Conservation (phyloP, 352 stramenopile genomes). For the Globisporangium cystogenes region DNA sequence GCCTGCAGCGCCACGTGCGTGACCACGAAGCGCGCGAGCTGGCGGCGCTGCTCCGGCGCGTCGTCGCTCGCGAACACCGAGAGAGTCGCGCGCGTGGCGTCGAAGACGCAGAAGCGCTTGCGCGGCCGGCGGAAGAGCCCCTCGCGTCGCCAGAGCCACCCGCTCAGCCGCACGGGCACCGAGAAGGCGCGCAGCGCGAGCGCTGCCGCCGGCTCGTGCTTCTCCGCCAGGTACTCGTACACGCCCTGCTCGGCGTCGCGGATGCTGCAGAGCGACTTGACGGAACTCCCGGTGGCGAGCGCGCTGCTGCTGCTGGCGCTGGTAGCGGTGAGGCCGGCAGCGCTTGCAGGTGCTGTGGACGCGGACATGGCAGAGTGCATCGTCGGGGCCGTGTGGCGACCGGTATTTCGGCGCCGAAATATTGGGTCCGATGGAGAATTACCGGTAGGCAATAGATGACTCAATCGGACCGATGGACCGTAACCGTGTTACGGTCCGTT, state of each 20-base stretch:
- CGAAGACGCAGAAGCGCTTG: conserved; percentile 58
- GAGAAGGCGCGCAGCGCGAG: conserved; percentile 5
- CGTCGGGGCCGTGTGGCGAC: too few species aligned
- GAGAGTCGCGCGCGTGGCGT: conserved; percentile 28
- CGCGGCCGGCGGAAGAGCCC: conserved; percentile 34
- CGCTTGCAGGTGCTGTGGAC: too few species aligned
- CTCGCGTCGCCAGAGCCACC: conserved; percentile 54
- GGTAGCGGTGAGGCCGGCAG: too few species aligned
- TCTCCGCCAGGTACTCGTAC: conserved; percentile 61
- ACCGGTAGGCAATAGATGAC: too few species aligned
- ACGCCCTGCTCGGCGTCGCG: conserved; percentile 43
- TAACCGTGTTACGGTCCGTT: too few species aligned
- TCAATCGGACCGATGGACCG: too few species aligned
- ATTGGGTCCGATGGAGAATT: too few species aligned
- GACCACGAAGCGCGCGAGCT: conserved; percentile 34
- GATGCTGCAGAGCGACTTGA: conserved; percentile 22
- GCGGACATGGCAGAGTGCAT: too few species aligned
- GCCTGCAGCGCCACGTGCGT: conserved; percentile 33
- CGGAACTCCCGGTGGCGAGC: too few species aligned
- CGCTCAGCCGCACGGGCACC: conserved; percentile 32
- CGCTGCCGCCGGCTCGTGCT: conserved; percentile 16
- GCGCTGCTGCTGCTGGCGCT: too few species aligned
- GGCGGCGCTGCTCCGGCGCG: conserved; percentile 22
- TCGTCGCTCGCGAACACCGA: conserved; percentile 43
- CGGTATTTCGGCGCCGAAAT: too few species aligned